Evolutionary conservation across 768 basidiomycete genomes (phyloP), one percentile per base, ranked within the genome.

Genomic region (Pulveroboletus sp.): DNA sequence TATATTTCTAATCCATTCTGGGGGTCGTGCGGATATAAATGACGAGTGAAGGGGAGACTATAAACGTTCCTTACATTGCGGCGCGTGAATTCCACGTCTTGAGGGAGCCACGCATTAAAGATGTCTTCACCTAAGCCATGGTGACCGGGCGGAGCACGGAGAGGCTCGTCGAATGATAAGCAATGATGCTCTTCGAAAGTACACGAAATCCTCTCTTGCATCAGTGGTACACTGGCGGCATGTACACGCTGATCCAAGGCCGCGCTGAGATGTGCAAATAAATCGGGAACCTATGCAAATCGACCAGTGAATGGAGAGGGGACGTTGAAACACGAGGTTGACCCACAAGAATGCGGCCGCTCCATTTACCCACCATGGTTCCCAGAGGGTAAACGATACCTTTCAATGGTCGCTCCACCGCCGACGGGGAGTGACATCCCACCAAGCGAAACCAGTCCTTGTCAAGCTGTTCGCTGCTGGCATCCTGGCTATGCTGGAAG

Each of bases 101-200:
- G 62, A 37, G 78, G 78, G 30, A 77, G 52, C 77, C 76, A 79
- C 27, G 73, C 76, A 49, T 75, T 77, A 29, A 77, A 64, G 43
- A 77, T 52, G 55, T 78, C 72, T 50, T 77, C 74, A 3, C 70
- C 74, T n/a, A 53, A 31, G 34, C 64, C 70, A 16, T 61, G 56
- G 29, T 54, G 63, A 51, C 71, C 70, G 2, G 60, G 49, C 6
- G 73, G 73, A 30, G 68, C 58, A 27, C 48, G 12, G 35, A 79
- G 60, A 2, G 71, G 72, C 31, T 69, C 67, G 32, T 69, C 62
- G 8, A 71, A 70, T 14, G 49, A 55, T 9, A 78, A 54, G 46
- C 77, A 78, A 37, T 79, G 76, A 44, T 78, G 74, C 56, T 80
- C 78, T 32, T 68, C 61, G 27, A 79, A 63, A 31, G 59, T 59